These are phyloP conservation scores for Hypoxylon sp. DNA, from an alignment of 2,329 filamentous ascomycete genomes.

Conservation along the genomic window DNA sequence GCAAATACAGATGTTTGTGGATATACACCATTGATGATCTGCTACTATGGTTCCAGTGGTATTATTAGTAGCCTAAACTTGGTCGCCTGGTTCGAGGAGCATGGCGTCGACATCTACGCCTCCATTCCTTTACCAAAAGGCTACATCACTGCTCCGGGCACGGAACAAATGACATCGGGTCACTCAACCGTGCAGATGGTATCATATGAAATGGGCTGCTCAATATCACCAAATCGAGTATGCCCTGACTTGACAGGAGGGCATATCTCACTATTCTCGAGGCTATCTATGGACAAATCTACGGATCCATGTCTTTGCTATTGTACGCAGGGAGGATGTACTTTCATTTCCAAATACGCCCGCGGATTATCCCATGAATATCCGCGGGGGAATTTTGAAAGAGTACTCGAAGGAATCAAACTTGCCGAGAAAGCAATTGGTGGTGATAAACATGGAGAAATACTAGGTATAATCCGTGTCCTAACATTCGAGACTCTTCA, in stretches of 20 bases:
- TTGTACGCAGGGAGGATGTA: not conserved
- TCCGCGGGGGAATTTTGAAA: not conserved
- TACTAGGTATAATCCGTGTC: slow-evolving; percentile 1
- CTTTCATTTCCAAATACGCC: not conserved
- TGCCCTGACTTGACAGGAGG: not conserved
- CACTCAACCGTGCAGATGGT: no score
- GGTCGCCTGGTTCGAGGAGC: not conserved
- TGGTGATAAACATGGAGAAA: not conserved
- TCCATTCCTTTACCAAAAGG: no score
- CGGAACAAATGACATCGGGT: no score
- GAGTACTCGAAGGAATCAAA: not conserved
- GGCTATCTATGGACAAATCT: not conserved
- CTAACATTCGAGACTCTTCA: slow-evolving; percentile 4
- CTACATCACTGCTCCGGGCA: no score
- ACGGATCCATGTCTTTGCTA: not conserved
- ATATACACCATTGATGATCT: not conserved
- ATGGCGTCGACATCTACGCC: not conserved
- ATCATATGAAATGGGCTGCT: no score
- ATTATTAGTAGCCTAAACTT: not conserved
- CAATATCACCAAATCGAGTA: no score
- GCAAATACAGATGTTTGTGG: not conserved
- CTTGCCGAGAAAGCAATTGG: not conserved
- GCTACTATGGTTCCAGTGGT: not conserved
- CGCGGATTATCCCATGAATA: not conserved
- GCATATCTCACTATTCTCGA: not conserved